These are phyloP conservation scores for Ganoderma lucidum DNA, from an alignment of 1,284 basidiomycete genomes.

Conservation along the genomic window DNA sequence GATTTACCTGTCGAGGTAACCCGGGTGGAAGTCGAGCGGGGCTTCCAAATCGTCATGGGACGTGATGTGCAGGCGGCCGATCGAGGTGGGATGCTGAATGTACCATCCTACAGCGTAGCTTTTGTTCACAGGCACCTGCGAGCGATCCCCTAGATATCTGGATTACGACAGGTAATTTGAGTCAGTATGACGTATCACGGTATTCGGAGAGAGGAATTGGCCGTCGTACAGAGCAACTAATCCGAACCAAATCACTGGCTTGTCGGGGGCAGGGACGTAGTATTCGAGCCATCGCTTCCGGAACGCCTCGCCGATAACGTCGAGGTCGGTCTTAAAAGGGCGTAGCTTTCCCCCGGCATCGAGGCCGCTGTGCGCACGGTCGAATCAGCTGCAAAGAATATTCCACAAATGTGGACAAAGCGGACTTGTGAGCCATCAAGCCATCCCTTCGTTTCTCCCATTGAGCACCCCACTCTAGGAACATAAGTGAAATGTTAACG, in stretches of 20 bases:
- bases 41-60: constrained; percentile 28
- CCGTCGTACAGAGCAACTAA: constrained; percentile 42
- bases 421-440: constrained; percentile 59
- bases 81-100: constrained; percentile 34
- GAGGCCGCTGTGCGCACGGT: constrained; percentile 42
- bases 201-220: not conserved
- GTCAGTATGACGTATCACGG: constrained; percentile 1
- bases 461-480: constrained; percentile 47
- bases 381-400: not conserved
- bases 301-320: constrained; percentile 54
- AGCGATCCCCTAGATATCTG: constrained; percentile 42
- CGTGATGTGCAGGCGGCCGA: constrained; percentile 34
- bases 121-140: constrained; percentile 38
- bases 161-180: not conserved
- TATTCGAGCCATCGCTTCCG: constrained; percentile 50
- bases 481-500: not conserved
- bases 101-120: constrained; percentile 45
- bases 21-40: constrained; percentile 35
- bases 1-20: constrained; percentile 31
- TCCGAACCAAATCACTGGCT: constrained; percentile 52
- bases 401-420: not conserved
- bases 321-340: constrained; percentile 52
- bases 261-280: constrained; percentile 56
- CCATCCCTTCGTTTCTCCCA: constrained; percentile 57
- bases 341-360: constrained; percentile 60